phyloP scores from a whole-genome alignment of 345 rosid genomes.

The Rubroshorea leprosula region DNA sequence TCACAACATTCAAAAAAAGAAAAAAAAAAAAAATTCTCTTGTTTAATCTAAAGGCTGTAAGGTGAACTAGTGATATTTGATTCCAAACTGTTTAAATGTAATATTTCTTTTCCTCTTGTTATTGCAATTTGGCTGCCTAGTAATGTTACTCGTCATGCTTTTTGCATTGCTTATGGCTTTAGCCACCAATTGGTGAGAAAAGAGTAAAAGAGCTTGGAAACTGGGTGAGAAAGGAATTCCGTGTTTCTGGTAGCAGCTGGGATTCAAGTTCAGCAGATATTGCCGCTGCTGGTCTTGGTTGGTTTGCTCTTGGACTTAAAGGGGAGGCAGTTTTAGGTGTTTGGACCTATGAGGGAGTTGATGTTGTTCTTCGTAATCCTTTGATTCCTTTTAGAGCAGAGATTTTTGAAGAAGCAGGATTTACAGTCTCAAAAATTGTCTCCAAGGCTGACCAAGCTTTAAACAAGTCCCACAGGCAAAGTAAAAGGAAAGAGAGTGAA shows the following conservation, averaged over 20 bases:
- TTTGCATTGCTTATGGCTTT: too few species aligned
- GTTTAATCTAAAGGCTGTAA: too few species aligned
- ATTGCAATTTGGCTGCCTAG: too few species aligned
- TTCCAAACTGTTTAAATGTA: too few species aligned
- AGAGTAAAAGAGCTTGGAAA: conserved; percentile 72
- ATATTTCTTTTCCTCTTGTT: too few species aligned
- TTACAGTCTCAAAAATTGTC: conserved; percentile 80
- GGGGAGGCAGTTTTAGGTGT: conserved; percentile 71
- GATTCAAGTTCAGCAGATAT: conserved; percentile 73
- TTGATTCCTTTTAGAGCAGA: conserved; percentile 64
- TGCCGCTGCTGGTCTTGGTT: conserved; percentile 84
- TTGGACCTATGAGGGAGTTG: conserved; percentile 87
- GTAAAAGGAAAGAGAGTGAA: conserved; percentile 34
- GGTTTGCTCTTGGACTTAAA: conserved; percentile 80
- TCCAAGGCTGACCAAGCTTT: conserved; percentile 69
- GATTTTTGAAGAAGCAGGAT: conserved; percentile 60
- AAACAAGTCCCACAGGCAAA: conserved; percentile 36
- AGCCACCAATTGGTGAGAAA: conserved; percentile 89
- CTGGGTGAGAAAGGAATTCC: conserved; percentile 72
- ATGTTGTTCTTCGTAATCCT: conserved; percentile 62
- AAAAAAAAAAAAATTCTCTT: too few species aligned
- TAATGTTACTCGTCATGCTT: too few species aligned
- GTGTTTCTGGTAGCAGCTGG: conserved; percentile 64
- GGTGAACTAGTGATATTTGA: too few species aligned
- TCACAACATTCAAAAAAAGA: too few species aligned